Base-by-base conservation (phyloP, 2,329 filamentous ascomycete genomes). In the Aspergillus udagawae region DNA sequence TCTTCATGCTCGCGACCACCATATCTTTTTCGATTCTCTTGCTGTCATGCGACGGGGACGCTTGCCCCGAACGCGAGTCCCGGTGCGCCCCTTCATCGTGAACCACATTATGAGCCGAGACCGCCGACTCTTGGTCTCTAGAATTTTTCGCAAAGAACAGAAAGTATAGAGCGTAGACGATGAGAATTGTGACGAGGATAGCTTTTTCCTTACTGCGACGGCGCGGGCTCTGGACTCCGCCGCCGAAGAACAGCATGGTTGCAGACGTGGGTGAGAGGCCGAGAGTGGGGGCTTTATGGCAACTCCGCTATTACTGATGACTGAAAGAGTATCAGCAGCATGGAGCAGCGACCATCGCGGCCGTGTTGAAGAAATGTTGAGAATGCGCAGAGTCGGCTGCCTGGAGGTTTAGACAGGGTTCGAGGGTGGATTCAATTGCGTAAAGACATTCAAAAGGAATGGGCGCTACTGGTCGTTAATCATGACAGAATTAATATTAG, bases 1-100 rank as follows among this genome's bases (percentile, higher is more conserved):
- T 60, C 54, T 68, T 70, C 67, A 75, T 72, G 60, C 73, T 75
- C 4, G 75, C 75, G 45, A 77, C 70, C 27, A 77, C 65, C 65
- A 77, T 65, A 49, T 68, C 67, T 59, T 70, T 72, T 5, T 60
- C 61, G 49, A 64, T 48, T 51, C 59, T 63, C 53, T 53, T 25
- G 14, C 52, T 35, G 38, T 63, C 60, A 9, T 56, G 53, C 42
- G 64, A 58, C 28, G 66, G 59, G 4, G 64, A 58, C 27, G 64
- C 55, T 42, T 59, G 57, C 25, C 57, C 62, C 32, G 62, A 63
- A 21, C 58, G 60, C 45, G 57, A 53, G 48, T 63, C 59, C 28
- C 54, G 56, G 44, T 58, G 50, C 14, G 53, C 55, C 1, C 60
- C 64, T 41, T 56, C 59, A 17, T 56, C 28, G 9, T 49, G 25